Conservation (phyloP, 2,329 filamentous ascomycete genomes). For the Ceratocystis smalleyi region DNA sequence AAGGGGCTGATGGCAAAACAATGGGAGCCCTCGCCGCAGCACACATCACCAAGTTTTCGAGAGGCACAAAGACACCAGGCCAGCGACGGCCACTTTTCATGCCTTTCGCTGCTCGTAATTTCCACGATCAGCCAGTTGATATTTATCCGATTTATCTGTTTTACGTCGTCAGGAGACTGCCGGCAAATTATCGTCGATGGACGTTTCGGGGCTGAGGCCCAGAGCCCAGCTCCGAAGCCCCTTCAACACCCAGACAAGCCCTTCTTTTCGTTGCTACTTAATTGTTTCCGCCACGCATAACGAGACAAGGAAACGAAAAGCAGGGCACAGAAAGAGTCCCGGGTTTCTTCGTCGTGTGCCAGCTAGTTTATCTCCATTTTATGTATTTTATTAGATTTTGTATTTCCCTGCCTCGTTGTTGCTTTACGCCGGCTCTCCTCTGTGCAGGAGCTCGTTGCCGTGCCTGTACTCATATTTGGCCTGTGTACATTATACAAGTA, state of each 20-base stretch:
- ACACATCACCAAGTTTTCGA: not conserved
- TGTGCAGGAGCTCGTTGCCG: not conserved
- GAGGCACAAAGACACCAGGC: too few species aligned
- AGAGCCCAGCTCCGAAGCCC: not conserved
- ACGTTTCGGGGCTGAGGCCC: not conserved
- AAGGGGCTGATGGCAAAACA: not conserved
- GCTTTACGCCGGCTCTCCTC: not conserved
- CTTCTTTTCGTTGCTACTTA: not conserved
- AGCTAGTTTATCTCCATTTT: not conserved
- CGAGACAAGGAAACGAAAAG: not conserved
- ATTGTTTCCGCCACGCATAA: not conserved
- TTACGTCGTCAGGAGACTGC: not conserved
- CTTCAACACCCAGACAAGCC: not conserved
- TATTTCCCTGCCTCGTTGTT: not conserved
- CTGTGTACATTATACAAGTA: not conserved
- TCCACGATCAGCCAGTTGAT: not conserved
- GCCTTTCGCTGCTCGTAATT: not conserved
- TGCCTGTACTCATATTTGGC: not conserved
- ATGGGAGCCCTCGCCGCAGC: not conserved
- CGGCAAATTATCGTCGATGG: constrained; percentile 1
- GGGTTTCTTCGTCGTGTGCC: not conserved
- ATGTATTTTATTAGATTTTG: not conserved
- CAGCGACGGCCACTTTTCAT: not conserved
- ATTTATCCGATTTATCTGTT: not conserved
- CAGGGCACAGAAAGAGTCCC: not conserved